These are phyloP conservation scores for Delphinella strobiligena DNA, from an alignment of 2,329 filamentous ascomycete genomes.

Conservation along the genomic window DNA sequence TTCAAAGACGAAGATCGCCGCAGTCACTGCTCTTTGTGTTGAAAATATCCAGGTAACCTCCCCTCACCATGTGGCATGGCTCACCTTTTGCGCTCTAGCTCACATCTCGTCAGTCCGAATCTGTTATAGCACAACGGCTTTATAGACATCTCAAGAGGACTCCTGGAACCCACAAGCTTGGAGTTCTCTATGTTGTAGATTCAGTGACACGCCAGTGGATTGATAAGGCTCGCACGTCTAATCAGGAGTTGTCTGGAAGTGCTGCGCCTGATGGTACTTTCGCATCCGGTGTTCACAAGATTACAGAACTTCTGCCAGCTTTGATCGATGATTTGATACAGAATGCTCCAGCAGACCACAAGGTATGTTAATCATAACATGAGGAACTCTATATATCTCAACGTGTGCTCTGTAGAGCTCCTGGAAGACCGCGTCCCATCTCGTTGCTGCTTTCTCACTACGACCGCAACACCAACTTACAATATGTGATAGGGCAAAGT, in stretches of 20 bases:
- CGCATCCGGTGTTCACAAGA: slow-evolving; percentile 88
- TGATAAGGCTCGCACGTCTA: slow-evolving; percentile 79
- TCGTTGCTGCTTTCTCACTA: no score
- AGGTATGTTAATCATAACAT: slow-evolving; percentile 58
- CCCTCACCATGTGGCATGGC: not conserved
- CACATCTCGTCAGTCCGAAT: slow-evolving; percentile 65
- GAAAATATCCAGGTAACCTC: slow-evolving; percentile 72
- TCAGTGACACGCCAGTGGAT: slow-evolving; percentile 98
- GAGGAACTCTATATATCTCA: not conserved
- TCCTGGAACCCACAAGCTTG: slow-evolving; percentile 89
- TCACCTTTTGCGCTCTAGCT: not conserved
- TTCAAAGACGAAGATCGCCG: slow-evolving; percentile 80
- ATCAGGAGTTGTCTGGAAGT: slow-evolving; percentile 63
- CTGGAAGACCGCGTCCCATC: no score
- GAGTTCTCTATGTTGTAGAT: slow-evolving; percentile 99
- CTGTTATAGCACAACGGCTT: slow-evolving; percentile 87
- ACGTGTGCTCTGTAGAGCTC: not conserved
- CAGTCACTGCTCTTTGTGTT: slow-evolving; percentile 77
- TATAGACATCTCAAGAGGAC: slow-evolving; percentile 96
- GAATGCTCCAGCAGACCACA: slow-evolving; percentile 83
- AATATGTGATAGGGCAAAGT: slow-evolving; percentile 68
- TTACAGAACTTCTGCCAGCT: slow-evolving; percentile 85
- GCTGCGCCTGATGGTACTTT: slow-evolving; percentile 82
- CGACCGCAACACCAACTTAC: not conserved
- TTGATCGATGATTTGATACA: slow-evolving; percentile 93